Evolutionary conservation across 169 alveolate genomes (phyloP).

Genomic region (Plasmodium reichenowi): DNA sequence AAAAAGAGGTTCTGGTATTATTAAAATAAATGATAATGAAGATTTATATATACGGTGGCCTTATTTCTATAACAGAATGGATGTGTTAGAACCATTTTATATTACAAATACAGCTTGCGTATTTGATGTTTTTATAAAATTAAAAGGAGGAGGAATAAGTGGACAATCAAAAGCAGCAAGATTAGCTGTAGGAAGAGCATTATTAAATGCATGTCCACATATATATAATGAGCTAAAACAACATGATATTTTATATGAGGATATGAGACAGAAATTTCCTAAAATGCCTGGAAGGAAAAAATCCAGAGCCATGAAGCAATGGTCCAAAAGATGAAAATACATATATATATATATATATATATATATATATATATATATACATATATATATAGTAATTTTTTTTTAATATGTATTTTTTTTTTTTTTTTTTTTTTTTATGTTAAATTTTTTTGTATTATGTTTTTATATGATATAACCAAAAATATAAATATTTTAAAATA

Average conservation of each 20-base stretch:
- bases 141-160: constrained; percentile 89
- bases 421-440: too few species aligned
- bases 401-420: neutral
- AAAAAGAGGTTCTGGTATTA: constrained; percentile 86
- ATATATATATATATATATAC: too few species aligned
- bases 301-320: constrained; percentile 87
- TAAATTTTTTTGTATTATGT: too few species aligned
- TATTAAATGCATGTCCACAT: constrained; percentile 86
- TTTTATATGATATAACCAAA: too few species aligned
- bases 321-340: constrained; percentile 85
- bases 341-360: too few species aligned
- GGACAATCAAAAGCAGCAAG: constrained; percentile 90
- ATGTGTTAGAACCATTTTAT: constrained; percentile 88
- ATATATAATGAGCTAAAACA: constrained; percentile 80
- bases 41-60: constrained; percentile 90
- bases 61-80: constrained; percentile 88
- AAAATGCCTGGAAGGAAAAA: constrained; percentile 91
- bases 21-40: constrained; percentile 85
- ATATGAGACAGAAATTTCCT: constrained; percentile 88
- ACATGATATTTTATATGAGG: constrained; percentile 86
- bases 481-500: too few species aligned
- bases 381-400: too few species aligned
- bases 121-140: constrained; percentile 85
- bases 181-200: constrained; percentile 89
- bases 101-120: constrained; percentile 86